Conservation (phyloP, 257 asterid genomes). For the Solanum commersonii region DNA sequence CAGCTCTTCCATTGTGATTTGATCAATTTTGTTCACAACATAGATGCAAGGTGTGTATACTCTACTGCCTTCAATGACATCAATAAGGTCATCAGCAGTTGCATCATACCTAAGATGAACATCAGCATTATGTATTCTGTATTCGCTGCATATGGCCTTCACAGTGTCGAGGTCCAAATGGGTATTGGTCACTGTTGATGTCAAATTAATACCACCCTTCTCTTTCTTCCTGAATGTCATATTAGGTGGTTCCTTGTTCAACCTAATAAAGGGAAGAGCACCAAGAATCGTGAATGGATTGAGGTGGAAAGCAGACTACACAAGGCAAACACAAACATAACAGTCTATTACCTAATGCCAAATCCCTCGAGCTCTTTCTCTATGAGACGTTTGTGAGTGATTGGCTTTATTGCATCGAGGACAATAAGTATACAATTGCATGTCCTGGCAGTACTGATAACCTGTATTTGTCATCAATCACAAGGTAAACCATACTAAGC, state of each 20-base stretch:
- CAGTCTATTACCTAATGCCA: constrained; percentile 70
- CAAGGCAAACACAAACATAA: neutral
- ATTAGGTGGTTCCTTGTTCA: constrained; percentile 98
- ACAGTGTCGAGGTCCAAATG: constrained; percentile 91
- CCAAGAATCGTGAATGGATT: neutral
- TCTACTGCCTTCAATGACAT: constrained; percentile 94
- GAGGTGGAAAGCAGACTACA: neutral
- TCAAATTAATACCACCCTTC: constrained; percentile 91
- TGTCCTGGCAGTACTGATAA: constrained; percentile 97
- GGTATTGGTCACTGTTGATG: constrained; percentile 73
- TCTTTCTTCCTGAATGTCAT: constrained; percentile 84
- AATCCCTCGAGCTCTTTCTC: constrained; percentile 99
- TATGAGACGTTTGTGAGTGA: constrained; percentile 90
- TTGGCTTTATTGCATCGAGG: constrained; percentile 96
- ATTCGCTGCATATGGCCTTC: constrained; percentile 96
- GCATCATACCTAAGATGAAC: constrained; percentile 84
- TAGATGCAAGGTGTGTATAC: constrained; percentile 94
- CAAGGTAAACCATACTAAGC: neutral
- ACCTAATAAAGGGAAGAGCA: constrained; percentile 28
- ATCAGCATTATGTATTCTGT: constrained; percentile 92
- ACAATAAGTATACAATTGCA: constrained; percentile 93
- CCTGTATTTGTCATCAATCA: constrained; percentile 36
- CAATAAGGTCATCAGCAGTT: constrained; percentile 97
- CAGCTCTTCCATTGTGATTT: constrained; percentile 92
- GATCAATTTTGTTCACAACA: constrained; percentile 92